Conservation (phyloP, 2,329 filamentous ascomycete genomes). For the Laburnicola sp. region DNA sequence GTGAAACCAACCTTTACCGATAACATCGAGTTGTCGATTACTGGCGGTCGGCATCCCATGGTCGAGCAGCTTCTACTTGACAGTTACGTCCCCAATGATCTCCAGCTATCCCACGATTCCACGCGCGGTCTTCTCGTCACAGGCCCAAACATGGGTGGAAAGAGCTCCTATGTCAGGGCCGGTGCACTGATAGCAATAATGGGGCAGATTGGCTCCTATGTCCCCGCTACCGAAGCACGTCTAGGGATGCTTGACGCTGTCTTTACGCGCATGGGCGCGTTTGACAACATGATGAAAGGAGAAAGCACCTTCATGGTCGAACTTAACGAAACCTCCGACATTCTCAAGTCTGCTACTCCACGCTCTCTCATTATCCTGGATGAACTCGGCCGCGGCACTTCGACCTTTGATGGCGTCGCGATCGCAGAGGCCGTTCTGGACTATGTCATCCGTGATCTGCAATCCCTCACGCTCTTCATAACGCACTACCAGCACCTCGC, state of each 20-base stretch:
- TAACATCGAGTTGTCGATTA: conserved; percentile 69
- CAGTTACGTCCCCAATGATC: conserved; percentile 89
- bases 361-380: conserved; percentile 88
- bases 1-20: conserved; percentile 71
- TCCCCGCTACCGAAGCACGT: conserved; percentile 73
- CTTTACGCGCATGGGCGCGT: conserved; percentile 92
- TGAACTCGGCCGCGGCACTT: conserved; percentile 90
- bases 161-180: conserved; percentile 94
- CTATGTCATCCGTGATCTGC: conserved; percentile 73
- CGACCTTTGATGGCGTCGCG: conserved; percentile 92
- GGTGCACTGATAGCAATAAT: conserved; percentile 91
- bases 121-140: conserved; percentile 83
- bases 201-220: conserved; percentile 91
- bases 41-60: conserved; percentile 86
- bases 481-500: conserved; percentile 92
- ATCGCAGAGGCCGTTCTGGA: conserved; percentile 92
- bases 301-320: conserved; percentile 99
- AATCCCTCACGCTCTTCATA: conserved; percentile 88
- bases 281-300: conserved; percentile 92
- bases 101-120: conserved; percentile 61
- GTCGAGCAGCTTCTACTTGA: conserved; percentile 87
- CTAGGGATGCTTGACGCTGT: conserved; percentile 89
- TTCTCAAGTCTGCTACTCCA: conserved; percentile 84
- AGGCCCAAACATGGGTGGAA: conserved; percentile 98
- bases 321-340: conserved; percentile 86